Percentiles rank a stretch among this genome's conserved stretches.
phyloP scores from a whole-genome alignment of 305 asterid species.

The Striga hermonthica region DNA sequence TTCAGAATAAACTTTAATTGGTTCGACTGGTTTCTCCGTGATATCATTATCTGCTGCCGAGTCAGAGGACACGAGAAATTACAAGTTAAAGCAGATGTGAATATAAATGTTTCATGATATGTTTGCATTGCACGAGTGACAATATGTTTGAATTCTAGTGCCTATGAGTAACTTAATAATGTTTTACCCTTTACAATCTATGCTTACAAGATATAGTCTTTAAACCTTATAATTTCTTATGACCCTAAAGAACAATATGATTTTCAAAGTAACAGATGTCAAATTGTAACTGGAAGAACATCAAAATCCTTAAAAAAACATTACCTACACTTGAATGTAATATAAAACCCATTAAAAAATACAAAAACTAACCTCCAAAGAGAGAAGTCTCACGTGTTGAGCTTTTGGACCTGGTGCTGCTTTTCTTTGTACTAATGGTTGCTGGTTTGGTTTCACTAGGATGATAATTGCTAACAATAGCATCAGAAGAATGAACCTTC shows the following conservation, averaged over 20 bases:
- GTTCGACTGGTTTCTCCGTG: constrained; percentile 89
- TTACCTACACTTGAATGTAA: constrained; percentile 7
- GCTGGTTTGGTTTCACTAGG: constrained; percentile 61
- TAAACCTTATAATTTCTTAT: constrained; percentile 6
- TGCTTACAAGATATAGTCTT: constrained; percentile 24
- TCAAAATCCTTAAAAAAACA: constrained; percentile 5
- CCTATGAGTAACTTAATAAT: constrained; percentile 2
- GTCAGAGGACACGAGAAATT: constrained; percentile 32
- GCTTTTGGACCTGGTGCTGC: constrained; percentile 86
- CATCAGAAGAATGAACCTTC: constrained; percentile 64
- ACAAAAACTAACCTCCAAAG: not conserved
- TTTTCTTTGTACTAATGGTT: constrained; percentile 57
- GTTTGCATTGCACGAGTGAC: constrained; percentile 5
- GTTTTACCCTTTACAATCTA: not conserved
- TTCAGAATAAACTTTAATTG: constrained; percentile 89
- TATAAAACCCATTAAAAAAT: not conserved
- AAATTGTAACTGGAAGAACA: constrained; percentile 22
- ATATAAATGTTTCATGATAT: constrained; percentile 9
- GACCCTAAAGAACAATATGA: constrained; percentile 19
- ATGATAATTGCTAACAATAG: constrained; percentile 51
- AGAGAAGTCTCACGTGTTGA: constrained; percentile 53
- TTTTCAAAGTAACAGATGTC: not conserved
- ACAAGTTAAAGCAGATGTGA: constrained; percentile 24
- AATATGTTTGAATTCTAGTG: constrained; percentile 12
- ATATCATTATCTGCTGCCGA: constrained; percentile 83